Conservation (phyloP, 2,329 filamentous ascomycete species). For the Paecilomyces fulvus region DNA sequence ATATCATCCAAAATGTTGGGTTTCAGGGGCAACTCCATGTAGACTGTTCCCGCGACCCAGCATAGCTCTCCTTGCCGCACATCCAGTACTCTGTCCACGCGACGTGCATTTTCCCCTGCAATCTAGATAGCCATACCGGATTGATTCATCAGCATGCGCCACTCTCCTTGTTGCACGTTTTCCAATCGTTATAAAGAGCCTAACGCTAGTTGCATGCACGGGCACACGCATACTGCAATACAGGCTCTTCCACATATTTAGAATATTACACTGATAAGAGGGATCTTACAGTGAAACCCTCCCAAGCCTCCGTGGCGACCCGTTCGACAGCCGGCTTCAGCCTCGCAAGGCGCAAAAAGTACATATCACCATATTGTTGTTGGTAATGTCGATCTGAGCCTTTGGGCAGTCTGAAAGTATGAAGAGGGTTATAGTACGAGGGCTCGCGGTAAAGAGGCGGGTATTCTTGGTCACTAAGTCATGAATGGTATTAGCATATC, state of each 20-base stretch:
- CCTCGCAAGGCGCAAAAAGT: constrained; percentile 81
- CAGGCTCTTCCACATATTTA: neutral
- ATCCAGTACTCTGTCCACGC: constrained; percentile 83
- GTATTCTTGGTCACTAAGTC: constrained; percentile 27
- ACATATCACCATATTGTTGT: constrained; percentile 97
- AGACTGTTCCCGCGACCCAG: constrained; percentile 91
- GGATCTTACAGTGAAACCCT: constrained; percentile 51
- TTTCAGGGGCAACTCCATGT: constrained; percentile 95
- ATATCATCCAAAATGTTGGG: constrained; percentile 94
- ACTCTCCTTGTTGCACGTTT: neutral
- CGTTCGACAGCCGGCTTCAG: constrained; percentile 76
- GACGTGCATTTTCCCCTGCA: constrained; percentile 63
- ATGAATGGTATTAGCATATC: constrained; percentile 2
- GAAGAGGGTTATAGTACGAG: constrained; percentile 64
- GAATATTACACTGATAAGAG: neutral
- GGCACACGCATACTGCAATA: neutral
- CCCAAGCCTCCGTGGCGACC: constrained; percentile 68
- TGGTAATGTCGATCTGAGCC: constrained; percentile 62
- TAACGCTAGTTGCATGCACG: neutral
- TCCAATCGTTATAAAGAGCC: neutral
- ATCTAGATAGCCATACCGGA: constrained; percentile 40
- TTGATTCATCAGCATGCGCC: neutral
- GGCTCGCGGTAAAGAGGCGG: constrained; percentile 44
- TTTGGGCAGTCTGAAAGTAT: constrained; percentile 64
- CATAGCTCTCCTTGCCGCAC: constrained; percentile 92